These are phyloP conservation scores for Dryas drummondii DNA, from an alignment of 306 rosid genomes.

Conservation along the genomic window DNA sequence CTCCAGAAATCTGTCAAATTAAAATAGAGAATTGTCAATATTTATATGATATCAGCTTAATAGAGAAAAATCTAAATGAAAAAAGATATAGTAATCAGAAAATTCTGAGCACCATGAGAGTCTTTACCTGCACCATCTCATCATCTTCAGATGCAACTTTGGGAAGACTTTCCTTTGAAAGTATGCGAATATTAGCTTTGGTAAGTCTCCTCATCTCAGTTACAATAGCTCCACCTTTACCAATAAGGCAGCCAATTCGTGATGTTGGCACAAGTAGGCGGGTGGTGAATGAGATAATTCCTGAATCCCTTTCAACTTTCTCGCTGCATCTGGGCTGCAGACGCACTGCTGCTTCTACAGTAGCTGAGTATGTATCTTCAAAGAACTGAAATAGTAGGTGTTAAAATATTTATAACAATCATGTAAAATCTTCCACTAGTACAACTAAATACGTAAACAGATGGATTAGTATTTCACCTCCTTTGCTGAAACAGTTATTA, in stretches of 20 bases:
- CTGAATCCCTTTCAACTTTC: slow-evolving; percentile 93
- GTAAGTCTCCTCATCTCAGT: slow-evolving; percentile 94
- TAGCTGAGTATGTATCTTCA: slow-evolving; percentile 77
- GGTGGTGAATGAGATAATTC: slow-evolving; percentile 87
- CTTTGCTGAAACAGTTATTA: slow-evolving; percentile 75
- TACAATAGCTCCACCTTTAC: slow-evolving; percentile 94
- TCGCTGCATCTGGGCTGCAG: slow-evolving; percentile 97
- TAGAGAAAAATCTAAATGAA: not conserved
- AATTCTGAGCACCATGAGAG: slow-evolving; percentile 8
- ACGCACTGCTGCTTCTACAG: slow-evolving; percentile 90
- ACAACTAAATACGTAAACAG: slow-evolving; percentile 9
- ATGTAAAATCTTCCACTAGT: slow-evolving; percentile 13
- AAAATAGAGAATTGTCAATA: slow-evolving; percentile 9
- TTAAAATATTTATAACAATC: slow-evolving; percentile 17
- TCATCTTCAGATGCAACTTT: slow-evolving; percentile 94
- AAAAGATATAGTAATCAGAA: slow-evolving; percentile 7
- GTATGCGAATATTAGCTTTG: slow-evolving; percentile 85
- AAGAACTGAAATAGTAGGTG: slow-evolving; percentile 58
- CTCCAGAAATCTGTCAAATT: slow-evolving; percentile 74
- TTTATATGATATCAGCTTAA: slow-evolving; percentile 19
- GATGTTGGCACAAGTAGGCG: slow-evolving; percentile 88
- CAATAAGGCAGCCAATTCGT: slow-evolving; percentile 97
- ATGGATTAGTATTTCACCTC: slow-evolving; percentile 55
- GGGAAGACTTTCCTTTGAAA: slow-evolving; percentile 85
- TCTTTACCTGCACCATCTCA: slow-evolving; percentile 92